Base-by-base conservation (phyloP, 2,329 filamentous ascomycete species). In the Paecilomyces niveus region DNA sequence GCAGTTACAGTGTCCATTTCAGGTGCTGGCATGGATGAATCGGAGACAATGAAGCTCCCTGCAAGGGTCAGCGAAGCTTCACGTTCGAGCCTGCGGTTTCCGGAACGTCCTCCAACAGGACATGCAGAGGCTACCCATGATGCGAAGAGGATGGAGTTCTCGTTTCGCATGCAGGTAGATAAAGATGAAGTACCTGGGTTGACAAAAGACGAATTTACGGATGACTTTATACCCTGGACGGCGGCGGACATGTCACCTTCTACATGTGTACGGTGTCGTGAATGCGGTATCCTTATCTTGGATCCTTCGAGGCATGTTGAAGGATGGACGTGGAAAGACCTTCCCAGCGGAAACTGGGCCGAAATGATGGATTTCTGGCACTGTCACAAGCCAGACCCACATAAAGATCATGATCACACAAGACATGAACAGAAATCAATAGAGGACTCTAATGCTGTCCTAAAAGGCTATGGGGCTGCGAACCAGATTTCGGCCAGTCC, bases 321-420 rank as follows among this genome's bases (percentile, higher is more conserved):
- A 3, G 77, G 85, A 7, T 76, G 73, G 45, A 73, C 76, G 39
- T 99, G 94, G 93, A 96, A 93, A 74, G 92, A 99, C 69, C 78
- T 99, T 18, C 94, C 94, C 0, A 96, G 92, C 69, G 92, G 96
- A 67, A 93, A 96, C 68, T 99, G 94, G 94, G 95, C 94, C 0
- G 94, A 99, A 76, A 96, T 99, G 92, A 99, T 99, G 94, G 95
- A 99, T 73, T 96, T 99, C 66, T 99, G 94, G 94, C 95, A 99
- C 74, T 99, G 94, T 69, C 94, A 99, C 74, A 97, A 97, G 74
- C 94, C 95, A 1, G 78, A 82, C 61, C 65, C 80, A 26, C 74
- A 81, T 31, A 72, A 79, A 53, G 69, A 72, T 11, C 74, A 78
- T 50, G 65, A 80, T 55, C 70, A 80, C 10, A 66, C 70, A n/a